A percentile compares a stretch with the other conserved stretches of the same genome.
Conservation (phyloP, 352 stramenopile genomes). For the Phytophthora megakarya region DNA sequence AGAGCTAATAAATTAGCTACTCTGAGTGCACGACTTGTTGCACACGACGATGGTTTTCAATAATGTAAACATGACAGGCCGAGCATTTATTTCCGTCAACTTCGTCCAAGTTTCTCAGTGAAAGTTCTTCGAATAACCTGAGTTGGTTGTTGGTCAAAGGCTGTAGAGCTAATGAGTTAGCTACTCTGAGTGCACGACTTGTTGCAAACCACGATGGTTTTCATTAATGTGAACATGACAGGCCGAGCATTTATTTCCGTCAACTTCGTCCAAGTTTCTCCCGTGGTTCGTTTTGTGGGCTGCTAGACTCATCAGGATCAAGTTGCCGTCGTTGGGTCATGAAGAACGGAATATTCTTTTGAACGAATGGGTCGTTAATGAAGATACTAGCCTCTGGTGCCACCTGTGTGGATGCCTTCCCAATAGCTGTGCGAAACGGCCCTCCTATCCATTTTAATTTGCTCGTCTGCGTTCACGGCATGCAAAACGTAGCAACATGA, state of each 20-base stretch:
- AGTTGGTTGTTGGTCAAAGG: too few relatives aligned
- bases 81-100: conserved; percentile 8
- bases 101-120: conserved; percentile 2
- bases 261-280: background rate
- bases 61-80: conserved; percentile 6
- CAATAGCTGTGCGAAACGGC: conserved; percentile 66
- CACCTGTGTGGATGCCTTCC: conserved; percentile 65
- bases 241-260: conserved; percentile 8
- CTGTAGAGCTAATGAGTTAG: too few relatives aligned
- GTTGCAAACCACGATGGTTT: too few relatives aligned
- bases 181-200: too few relatives aligned
- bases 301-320: conserved; percentile 21
- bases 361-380: conserved; percentile 48
- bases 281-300: conserved; percentile 6
- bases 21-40: too few relatives aligned
- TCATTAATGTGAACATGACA: conserved; percentile 5
- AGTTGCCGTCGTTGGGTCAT: conserved; percentile 66
- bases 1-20: too few relatives aligned
- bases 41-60: too few relatives aligned
- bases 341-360: conserved; percentile 58
- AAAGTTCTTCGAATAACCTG: too few relatives aligned
- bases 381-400: conserved; percentile 62
- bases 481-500: background rate
- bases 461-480: conserved; percentile 35
- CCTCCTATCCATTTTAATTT: conserved; percentile 78